These are phyloP conservation scores for Alternaria sp. DNA, from an alignment of 2,329 filamentous ascomycete genomes.

Conservation along the genomic window DNA sequence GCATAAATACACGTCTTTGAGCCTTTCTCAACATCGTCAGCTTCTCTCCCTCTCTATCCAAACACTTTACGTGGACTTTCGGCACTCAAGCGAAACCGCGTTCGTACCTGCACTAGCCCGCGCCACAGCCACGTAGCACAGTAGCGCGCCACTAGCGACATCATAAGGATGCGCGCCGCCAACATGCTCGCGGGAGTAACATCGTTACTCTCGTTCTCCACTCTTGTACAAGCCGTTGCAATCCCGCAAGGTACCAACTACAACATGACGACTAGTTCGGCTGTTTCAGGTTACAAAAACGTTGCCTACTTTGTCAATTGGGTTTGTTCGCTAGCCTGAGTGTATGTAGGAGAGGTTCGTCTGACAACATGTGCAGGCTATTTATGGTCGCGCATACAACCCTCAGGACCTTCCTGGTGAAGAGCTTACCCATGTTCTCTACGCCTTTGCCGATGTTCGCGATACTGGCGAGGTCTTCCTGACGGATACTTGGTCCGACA, in stretches of 20 bases:
- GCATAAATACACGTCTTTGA: conserved; percentile 4
- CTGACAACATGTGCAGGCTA: conserved; percentile 37
- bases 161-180: conserved; percentile 30
- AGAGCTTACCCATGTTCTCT: conserved; percentile 49
- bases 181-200: conserved; percentile 34
- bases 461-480: conserved; percentile 50
- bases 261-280: conserved; percentile 23
- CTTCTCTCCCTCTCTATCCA: not conserved
- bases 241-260: conserved; percentile 27
- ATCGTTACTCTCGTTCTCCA: conserved; percentile 30
- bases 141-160: conserved; percentile 33
- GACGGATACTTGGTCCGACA: conserved; percentile 49
- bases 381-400: conserved; percentile 49
- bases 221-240: conserved; percentile 29
- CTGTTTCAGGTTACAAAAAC: conserved; percentile 44
- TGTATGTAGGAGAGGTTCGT: not conserved
- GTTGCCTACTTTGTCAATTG: conserved; percentile 52
- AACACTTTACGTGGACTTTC: conserved; percentile 1
- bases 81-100: conserved; percentile 17
- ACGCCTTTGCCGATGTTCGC: conserved; percentile 50
- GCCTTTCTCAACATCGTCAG: not conserved
- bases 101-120: conserved; percentile 28
- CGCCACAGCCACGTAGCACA: conserved; percentile 35
- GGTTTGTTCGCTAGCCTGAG: conserved; percentile 30
- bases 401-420: conserved; percentile 46